A percentile compares a stretch with the other conserved stretches of the same genome.
Evolutionary conservation across 257 asterid species (phyloP).

Genomic region (Linaria vulgaris): DNA sequence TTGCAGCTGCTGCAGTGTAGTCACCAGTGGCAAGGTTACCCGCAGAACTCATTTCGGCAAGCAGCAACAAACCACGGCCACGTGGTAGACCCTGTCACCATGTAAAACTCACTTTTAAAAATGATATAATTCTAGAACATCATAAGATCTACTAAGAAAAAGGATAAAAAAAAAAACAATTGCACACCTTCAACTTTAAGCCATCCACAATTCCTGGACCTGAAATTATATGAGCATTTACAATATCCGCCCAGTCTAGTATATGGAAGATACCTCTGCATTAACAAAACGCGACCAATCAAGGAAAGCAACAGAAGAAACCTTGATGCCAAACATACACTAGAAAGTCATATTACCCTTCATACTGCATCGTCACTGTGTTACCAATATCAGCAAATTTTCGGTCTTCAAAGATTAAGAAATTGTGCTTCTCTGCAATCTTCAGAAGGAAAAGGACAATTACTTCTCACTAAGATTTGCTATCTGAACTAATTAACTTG

Average conservation of each 20-base stretch:
- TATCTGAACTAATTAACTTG: constrained; percentile 11
- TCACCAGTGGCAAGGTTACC: constrained; percentile 91
- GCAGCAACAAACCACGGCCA: constrained; percentile 84
- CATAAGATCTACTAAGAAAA: background rate
- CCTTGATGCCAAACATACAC: background rate
- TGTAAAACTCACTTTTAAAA: constrained; percentile 22
- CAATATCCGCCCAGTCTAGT: constrained; percentile 95
- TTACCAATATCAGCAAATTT: constrained; percentile 99
- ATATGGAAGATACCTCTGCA: constrained; percentile 82
- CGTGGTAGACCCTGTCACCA: constrained; percentile 66
- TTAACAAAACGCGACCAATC: constrained; percentile 29
- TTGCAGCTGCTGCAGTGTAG: constrained; percentile 89
- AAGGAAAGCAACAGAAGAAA: constrained; percentile 20
- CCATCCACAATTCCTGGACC: constrained; percentile 99
- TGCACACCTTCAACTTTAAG: constrained; percentile 73
- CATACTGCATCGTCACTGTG: constrained; percentile 97
- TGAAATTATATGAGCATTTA: constrained; percentile 92
- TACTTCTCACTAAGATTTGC: constrained; percentile 16
- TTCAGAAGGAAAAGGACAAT: constrained; percentile 37
- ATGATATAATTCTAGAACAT: constrained; percentile 6
- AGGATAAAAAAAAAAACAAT: constrained; percentile 11
- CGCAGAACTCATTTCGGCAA: constrained; percentile 97
- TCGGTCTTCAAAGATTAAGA: constrained; percentile 89
- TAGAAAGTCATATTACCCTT: constrained; percentile 55
- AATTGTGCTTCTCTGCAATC: constrained; percentile 91